These are phyloP conservation scores for Nicotiana attenuata DNA, from an alignment of 257 asterid genomes.

Conservation along the genomic window DNA sequence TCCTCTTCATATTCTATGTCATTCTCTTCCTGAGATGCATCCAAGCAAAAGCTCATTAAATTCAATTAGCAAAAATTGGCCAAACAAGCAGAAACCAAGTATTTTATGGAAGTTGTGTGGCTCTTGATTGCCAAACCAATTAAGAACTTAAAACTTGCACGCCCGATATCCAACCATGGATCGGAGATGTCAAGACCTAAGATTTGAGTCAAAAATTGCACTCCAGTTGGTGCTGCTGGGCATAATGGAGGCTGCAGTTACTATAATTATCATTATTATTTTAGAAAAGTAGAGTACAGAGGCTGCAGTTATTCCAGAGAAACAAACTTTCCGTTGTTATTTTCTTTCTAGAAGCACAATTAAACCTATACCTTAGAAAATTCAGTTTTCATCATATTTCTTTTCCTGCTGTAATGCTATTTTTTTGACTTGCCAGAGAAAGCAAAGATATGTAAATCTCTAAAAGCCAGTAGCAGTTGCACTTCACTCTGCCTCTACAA, in stretches of 20 bases:
- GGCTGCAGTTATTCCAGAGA: not conserved
- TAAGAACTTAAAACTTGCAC: not conserved
- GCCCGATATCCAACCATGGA: not conserved
- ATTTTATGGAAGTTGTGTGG: not conserved
- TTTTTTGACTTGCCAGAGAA: conserved; percentile 4
- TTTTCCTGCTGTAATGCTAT: not conserved
- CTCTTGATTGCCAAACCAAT: not conserved
- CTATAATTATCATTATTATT: not conserved
- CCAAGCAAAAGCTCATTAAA: conserved; percentile 4
- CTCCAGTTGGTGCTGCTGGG: not conserved
- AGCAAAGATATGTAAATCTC: not conserved
- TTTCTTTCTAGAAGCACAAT: not conserved
- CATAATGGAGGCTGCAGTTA: not conserved
- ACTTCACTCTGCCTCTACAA: not conserved
- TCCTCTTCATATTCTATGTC: conserved; percentile 79
- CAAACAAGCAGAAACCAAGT: not conserved
- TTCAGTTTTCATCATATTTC: not conserved
- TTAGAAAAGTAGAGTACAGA: not conserved
- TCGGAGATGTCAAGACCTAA: not conserved
- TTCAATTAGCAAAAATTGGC: conserved; percentile 5
- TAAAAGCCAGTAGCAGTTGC: not conserved
- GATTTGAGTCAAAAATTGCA: not conserved
- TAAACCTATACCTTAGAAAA: not conserved
- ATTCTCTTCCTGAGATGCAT: conserved; percentile 62
- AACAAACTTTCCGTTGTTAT: not conserved